phyloP scores from a whole-genome alignment of 352 stramenopile genomes.

The Globisporangium carolinianum region DNA sequence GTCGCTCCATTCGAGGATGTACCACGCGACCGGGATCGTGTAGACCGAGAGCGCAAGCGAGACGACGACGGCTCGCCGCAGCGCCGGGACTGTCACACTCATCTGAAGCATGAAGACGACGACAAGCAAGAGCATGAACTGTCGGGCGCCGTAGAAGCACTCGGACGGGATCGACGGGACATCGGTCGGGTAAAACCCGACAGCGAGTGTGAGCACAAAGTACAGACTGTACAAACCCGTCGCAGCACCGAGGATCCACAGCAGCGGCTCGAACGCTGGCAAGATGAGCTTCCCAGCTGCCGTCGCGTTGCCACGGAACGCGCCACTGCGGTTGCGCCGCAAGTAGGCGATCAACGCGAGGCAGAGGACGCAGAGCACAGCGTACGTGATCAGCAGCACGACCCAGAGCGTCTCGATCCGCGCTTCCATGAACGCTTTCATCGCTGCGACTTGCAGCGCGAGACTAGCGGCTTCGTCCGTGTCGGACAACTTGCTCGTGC shows the following conservation, averaged over 20 bases:
- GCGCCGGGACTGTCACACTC: conserved; percentile 4
- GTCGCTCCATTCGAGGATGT: not conserved
- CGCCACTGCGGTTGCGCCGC: conserved; percentile 14
- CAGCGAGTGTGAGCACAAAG: no score
- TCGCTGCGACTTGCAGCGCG: no score
- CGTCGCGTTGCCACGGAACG: conserved; percentile 13
- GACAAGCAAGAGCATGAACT: no score
- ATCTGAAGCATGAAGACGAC: not conserved
- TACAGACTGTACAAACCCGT: no score
- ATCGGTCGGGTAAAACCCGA: no score
- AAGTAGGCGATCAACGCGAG: conserved; percentile 18
- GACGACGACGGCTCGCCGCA: conserved; percentile 11
- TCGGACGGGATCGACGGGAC: no score
- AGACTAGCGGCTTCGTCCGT: no score
- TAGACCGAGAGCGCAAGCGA: conserved; percentile 8
- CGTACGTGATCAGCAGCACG: conserved; percentile 2
- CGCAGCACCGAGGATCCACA: conserved; percentile 24
- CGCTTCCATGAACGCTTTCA: no score
- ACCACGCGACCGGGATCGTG: conserved; percentile 13
- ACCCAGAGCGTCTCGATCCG: not conserved
- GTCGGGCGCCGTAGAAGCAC: no score
- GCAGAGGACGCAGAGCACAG: conserved; percentile 9
- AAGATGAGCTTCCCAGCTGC: conserved; percentile 29
- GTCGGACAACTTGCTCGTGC: no score
- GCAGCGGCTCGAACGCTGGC: conserved; percentile 35